A percentile compares a stretch with the other conserved stretches of the same genome.
Evolutionary conservation across 768 basidiomycete species (phyloP).

Genomic region (Tylopilus sp.): DNA sequence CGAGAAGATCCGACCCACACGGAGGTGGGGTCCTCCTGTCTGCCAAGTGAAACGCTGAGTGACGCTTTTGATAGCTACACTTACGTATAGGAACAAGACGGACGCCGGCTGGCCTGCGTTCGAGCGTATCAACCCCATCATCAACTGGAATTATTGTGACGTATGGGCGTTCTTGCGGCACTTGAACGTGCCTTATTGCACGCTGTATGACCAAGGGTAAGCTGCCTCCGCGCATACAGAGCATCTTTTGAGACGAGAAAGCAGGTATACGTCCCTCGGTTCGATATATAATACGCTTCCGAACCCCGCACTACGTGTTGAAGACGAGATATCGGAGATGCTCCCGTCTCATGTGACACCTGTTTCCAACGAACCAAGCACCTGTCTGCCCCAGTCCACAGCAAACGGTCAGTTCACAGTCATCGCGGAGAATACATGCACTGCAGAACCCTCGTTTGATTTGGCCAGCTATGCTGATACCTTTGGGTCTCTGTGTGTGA

Average conservation of each 20-base stretch:
- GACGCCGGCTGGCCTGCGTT: conserved; percentile 89
- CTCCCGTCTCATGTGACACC: conserved; percentile 21
- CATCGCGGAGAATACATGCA: conserved; percentile 19
- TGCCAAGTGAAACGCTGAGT: background rate
- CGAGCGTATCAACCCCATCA: conserved; percentile 91
- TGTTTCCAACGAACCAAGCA: conserved; percentile 18
- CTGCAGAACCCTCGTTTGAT: conserved; percentile 10
- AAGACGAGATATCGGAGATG: conserved; percentile 7
- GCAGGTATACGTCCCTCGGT: conserved; percentile 95
- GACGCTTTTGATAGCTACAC: conserved; percentile 48
- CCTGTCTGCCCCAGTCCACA: conserved; percentile 17
- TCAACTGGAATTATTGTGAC: conserved; percentile 89
- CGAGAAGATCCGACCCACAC: conserved; percentile 86
- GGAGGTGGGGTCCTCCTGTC: conserved; percentile 61
- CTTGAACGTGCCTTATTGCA: conserved; percentile 81
- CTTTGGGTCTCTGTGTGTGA: conserved; percentile 14
- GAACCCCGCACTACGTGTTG: conserved; percentile 71
- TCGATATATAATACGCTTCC: conserved; percentile 93
- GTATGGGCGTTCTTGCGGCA: conserved; percentile 84
- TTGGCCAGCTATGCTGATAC: background rate
- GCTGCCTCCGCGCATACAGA: conserved; percentile 21
- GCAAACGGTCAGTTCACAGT: conserved; percentile 9
- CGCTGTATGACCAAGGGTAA: conserved; percentile 87
- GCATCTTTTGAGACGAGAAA: background rate
- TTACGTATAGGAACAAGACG: conserved; percentile 73